phyloP scores from a whole-genome alignment of 2,329 filamentous ascomycete species.

The Botrytis medusae region DNA sequence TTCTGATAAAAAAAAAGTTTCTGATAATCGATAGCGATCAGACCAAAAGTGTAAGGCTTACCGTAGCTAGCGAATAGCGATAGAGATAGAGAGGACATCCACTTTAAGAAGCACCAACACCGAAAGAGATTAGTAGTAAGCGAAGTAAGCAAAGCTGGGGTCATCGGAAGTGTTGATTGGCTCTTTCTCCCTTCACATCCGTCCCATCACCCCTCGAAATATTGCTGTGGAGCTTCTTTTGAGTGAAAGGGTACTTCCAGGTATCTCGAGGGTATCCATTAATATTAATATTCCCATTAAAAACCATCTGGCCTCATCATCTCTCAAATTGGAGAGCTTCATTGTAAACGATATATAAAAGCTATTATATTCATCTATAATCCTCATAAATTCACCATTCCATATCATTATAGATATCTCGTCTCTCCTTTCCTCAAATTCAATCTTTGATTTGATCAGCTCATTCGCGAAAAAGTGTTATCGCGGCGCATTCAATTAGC shows the following conservation, averaged over 20 bases:
- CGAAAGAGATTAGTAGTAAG: not conserved
- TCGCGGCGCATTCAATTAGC: conserved; percentile 18
- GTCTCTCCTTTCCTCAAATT: not conserved
- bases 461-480: conserved; percentile 5
- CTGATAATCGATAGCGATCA: conserved; percentile 28
- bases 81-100: not conserved
- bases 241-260: not conserved
- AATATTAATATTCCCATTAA: not conserved
- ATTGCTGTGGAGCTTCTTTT: not conserved
- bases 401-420: not conserved
- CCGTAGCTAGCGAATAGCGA: conserved; percentile 22
- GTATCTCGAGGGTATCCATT: not conserved
- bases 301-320: conserved; percentile 16
- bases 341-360: not conserved
- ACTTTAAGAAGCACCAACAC: not conserved
- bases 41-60: conserved; percentile 20
- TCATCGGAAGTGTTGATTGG: not conserved
- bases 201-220: not conserved
- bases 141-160: not conserved
- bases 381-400: not conserved
- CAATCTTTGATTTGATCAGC: not conserved
- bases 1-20: conserved; percentile 25
- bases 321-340: not conserved
- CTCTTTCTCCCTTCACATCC: not conserved
- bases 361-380: not conserved